Base-by-base conservation (phyloP, 1,139 yeast species). In the Saccharomyces hybrid region DNA sequence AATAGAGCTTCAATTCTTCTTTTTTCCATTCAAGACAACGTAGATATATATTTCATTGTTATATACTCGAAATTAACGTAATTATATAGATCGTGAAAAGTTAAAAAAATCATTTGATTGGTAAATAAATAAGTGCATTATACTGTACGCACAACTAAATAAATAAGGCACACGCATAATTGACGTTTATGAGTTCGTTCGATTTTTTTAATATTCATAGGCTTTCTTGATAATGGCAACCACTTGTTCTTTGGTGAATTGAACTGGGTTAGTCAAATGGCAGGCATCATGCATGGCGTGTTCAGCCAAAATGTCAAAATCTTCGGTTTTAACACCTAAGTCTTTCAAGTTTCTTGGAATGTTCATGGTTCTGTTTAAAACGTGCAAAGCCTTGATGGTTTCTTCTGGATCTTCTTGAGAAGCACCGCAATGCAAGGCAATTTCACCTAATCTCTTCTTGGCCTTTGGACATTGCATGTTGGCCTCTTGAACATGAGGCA, bases 231-330 rank as follows among this genome's bases (percentile, higher is more conserved):
- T 51, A 42, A 60, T 56, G 28, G 59, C 59, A 52, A 59, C 54
- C 32, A 61, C 63, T 51, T 61, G 58, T 26, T 57, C 61, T 57
- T 61, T 61, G 42, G 59, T 56, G 53, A 57, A 60, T 42, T 56
- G 62, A 48, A 61, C 53, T 38, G 63, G 63, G 54, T 61, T 60
- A 23, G 63, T 61, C 46, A 55, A 38, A 46, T 53, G 57, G 31
- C 63, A 61, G 42, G 61, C 63, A 52, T 61, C 63, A 20, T 59
- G 52, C 63, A 61, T 58, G 27, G 63, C 63, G 42, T 61, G 52
- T 7, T 55, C 59, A 48, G 63, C 63, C 50, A 60, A 53, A 25
- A 52, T 54, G 3, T 53, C 61, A 49, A 60, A 61, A 48, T 61
- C 62, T 51, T 55, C 63, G 23, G 32, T 49, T 57, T 61, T 59